These are phyloP conservation scores for Actinidia arguta DNA, from an alignment of 179 eudicot species.

Conservation along the genomic window DNA sequence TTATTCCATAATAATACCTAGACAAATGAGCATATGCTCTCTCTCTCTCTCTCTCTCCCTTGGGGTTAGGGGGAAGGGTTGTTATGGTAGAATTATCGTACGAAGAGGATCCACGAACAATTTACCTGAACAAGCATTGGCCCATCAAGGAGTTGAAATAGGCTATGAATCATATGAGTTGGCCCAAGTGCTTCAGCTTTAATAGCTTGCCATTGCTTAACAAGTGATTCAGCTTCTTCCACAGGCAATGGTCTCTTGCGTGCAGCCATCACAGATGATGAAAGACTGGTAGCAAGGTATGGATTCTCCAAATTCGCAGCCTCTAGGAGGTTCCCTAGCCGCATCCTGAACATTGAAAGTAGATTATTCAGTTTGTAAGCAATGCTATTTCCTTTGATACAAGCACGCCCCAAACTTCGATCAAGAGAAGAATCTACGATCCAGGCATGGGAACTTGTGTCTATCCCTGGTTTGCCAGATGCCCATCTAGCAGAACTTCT, in stretches of 20 bases:
- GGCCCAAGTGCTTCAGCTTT: slow-evolving; percentile 99
- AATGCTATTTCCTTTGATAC: slow-evolving; percentile 33
- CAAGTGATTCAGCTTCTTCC: slow-evolving; percentile 96
- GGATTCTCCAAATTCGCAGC: slow-evolving; percentile 44
- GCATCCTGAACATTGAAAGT: slow-evolving; percentile 42
- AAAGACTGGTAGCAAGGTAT: slow-evolving; percentile 49
- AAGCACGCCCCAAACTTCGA: slow-evolving; percentile 37
- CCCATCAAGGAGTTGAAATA: slow-evolving; percentile 86
- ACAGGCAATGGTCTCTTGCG: slow-evolving; percentile 63
- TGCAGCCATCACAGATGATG: slow-evolving; percentile 50
- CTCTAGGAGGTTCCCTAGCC: slow-evolving; percentile 27
- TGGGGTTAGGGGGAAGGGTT: neutral
- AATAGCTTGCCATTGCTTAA: slow-evolving; percentile 89
- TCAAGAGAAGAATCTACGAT: slow-evolving; percentile 39
- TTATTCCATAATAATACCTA: too few species aligned
- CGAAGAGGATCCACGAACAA: neutral
- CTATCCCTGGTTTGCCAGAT: slow-evolving; percentile 29
- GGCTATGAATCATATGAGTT: slow-evolving; percentile 62
- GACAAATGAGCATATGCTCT: too few species aligned
- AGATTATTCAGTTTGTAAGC: slow-evolving; percentile 43
- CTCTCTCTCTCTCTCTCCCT: neutral
- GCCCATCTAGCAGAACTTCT: slow-evolving; percentile 42
- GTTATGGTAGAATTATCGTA: neutral
- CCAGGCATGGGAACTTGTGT: slow-evolving; percentile 33
- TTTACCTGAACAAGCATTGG: slow-evolving; percentile 93